Base-by-base conservation (phyloP, 768 basidiomycete species). In the Chalciporus sphaerocephalus region DNA sequence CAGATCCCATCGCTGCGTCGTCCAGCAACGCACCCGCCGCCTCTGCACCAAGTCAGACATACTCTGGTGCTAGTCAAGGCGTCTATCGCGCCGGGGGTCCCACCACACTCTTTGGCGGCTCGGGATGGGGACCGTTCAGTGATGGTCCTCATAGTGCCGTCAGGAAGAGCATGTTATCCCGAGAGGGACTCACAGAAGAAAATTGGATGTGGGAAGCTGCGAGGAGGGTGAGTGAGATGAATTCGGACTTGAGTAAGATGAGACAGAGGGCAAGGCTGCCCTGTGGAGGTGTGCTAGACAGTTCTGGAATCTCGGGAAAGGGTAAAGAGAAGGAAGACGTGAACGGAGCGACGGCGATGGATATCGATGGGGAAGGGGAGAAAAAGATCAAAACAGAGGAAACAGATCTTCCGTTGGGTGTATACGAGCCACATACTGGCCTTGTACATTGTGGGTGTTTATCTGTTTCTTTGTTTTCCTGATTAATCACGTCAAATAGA, bases 201-300 rank as follows among this genome's bases (percentile, higher is more conserved):
- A 95, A 95, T 59, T 98, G 93, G 93, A 94, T 97, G 88, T 74
- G 66, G 58, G 77, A 85, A 66, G 83, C 83, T 50, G 86, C 92
- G 1, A 73, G 70, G 54, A 74, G 85, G 25, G 81, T 83, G 2
- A 55, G 68, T 5, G 81, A 87, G 36, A 72, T 82, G 34, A 84
- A 83, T 39, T 69, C 75, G 22, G 81, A 81, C 52, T 89, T 81
- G 81, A 53, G 70, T 20, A 75, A 72, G 58, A 76, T 78, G 59
- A 69, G 88, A 50, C 71, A 64, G 53, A 78, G 81, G 40, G 70
- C 73, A 15, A 58, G 82, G 54, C 76, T 69, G 44, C 69, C 70
- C 40, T 75, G 74, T 16, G 77, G 81, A 9, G 78, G 79, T 5
- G 54, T 75, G 15, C 66, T 69, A 16, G 67, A 71, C 16, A 67